A percentile compares a stretch with the other conserved stretches of the same genome.
Evolutionary conservation across 768 basidiomycete species (phyloP).

Genomic region (Lanmaoa rubissima): DNA sequence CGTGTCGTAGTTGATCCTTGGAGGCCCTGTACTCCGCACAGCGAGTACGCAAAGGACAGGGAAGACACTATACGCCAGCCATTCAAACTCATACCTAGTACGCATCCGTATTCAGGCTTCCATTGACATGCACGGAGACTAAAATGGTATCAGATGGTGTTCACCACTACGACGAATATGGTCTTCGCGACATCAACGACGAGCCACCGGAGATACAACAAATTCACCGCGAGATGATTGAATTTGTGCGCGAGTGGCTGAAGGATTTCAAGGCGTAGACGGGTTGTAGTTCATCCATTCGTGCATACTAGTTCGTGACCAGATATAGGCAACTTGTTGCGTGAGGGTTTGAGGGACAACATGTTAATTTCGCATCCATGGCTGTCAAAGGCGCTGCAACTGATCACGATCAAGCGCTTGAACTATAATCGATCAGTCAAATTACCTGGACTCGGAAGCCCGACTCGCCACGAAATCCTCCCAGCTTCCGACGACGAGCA

Average conservation of each 20-base stretch:
- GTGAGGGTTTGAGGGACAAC: not conserved
- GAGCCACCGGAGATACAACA: slow-evolving; percentile 79
- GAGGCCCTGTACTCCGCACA: slow-evolving; percentile 84
- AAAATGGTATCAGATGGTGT: slow-evolving; percentile 51
- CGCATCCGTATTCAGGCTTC: slow-evolving; percentile 23
- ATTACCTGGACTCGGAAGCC: not conserved
- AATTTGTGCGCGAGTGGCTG: slow-evolving; percentile 78
- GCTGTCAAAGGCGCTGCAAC: too few relatives aligned
- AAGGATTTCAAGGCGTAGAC: slow-evolving; percentile 37
- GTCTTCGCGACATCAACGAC: slow-evolving; percentile 51
- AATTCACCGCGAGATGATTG: slow-evolving; percentile 79
- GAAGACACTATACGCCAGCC: slow-evolving; percentile 72
- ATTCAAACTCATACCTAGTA: slow-evolving; percentile 85
- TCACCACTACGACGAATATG: slow-evolving; percentile 74
- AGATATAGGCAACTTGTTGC: not conserved
- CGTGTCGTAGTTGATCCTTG: slow-evolving; percentile 76
- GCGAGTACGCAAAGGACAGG: slow-evolving; percentile 64
- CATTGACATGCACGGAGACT: not conserved
- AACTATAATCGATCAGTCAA: not conserved
- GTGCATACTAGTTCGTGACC: not conserved
- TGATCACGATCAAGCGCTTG: too few relatives aligned
- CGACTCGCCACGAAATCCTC: not conserved
- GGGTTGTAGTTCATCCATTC: not conserved
- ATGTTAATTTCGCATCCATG: not conserved
- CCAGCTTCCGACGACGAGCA: not conserved